Evolutionary conservation across 331 rosid genomes (phyloP).

Genomic region (Acacia concinna): DNA sequence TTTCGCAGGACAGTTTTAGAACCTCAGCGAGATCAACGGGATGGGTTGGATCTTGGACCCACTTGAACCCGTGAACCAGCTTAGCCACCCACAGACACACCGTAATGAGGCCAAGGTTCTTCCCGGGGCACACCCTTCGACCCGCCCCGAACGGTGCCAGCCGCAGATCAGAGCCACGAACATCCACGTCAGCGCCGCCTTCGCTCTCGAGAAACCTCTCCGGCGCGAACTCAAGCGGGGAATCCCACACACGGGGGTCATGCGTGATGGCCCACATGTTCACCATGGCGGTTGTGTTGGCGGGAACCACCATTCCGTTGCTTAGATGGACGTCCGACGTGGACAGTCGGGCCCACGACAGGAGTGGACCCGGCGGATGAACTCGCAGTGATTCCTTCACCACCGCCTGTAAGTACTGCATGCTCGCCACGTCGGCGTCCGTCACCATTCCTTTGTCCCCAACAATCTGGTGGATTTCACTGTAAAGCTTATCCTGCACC

Average conservation of each 20-base stretch:
- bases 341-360: constrained; percentile 62
- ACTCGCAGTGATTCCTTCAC: constrained; percentile 55
- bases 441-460: constrained; percentile 23
- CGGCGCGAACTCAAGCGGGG: constrained; percentile 42
- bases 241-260: constrained; percentile 49
- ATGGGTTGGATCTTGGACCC: constrained; percentile 29
- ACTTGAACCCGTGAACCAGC: constrained; percentile 47
- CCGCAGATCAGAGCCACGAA: constrained; percentile 48
- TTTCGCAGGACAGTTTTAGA: constrained; percentile 57
- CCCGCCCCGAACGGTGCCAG: constrained; percentile 66
- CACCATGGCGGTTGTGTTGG: constrained; percentile 55
- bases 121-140: constrained; percentile 59
- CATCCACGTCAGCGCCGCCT: constrained; percentile 48
- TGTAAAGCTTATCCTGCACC: constrained; percentile 35
- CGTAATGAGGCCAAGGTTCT: constrained; percentile 48
- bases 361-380: constrained; percentile 60
- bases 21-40: constrained; percentile 49
- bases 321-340: constrained; percentile 52
- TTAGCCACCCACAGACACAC: constrained; percentile 50
- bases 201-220: constrained; percentile 45
- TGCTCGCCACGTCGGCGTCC: constrained; percentile 43
- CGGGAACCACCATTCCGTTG: constrained; percentile 58
- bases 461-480: constrained; percentile 26
- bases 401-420: constrained; percentile 52
- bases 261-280: constrained; percentile 69